Conservation (phyloP, 164 flowering plant species). For the Warburgia ugandensis region DNA sequence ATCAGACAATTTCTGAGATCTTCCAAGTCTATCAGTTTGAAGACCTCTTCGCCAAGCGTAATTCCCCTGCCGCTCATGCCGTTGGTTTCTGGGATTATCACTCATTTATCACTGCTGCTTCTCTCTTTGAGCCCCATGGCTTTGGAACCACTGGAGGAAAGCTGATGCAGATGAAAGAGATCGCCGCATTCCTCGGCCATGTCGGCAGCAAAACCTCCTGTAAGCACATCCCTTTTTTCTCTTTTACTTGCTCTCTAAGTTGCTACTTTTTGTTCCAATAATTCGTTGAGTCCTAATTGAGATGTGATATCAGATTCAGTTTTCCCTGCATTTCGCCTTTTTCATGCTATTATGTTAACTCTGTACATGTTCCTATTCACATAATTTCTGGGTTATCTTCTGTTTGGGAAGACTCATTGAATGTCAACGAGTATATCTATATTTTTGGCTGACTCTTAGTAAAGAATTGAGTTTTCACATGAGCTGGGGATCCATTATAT, state of each 20-base stretch:
- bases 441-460: no score
- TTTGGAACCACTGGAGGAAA: conserved; percentile 88
- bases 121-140: conserved; percentile 59
- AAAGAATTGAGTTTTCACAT: no score
- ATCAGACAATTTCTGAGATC: conserved; percentile 64
- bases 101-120: conserved; percentile 64
- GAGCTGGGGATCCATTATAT: no score
- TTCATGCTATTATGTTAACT: neutral
- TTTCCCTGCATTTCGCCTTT: neutral
- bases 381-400: no score
- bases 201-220: conserved; percentile 84
- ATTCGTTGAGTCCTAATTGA: no score
- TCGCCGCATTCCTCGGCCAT: conserved; percentile 84
- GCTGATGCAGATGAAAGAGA: conserved; percentile 60
- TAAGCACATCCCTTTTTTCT: conserved; percentile 16
- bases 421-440: no score
- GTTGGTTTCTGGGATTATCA: conserved; percentile 81
- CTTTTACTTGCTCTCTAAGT: neutral
- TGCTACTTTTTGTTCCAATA: no score
- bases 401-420: no score
- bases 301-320: neutral
- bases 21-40: conserved; percentile 78
- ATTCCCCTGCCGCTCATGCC: conserved; percentile 76
- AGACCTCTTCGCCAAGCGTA: conserved; percentile 76
- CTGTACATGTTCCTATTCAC: no score